Evolutionary conservation across 75 land plant genomes (phyloP), one percentile per base, ranked within the genome.

Genomic region (Pseudotsuga menziesii): DNA sequence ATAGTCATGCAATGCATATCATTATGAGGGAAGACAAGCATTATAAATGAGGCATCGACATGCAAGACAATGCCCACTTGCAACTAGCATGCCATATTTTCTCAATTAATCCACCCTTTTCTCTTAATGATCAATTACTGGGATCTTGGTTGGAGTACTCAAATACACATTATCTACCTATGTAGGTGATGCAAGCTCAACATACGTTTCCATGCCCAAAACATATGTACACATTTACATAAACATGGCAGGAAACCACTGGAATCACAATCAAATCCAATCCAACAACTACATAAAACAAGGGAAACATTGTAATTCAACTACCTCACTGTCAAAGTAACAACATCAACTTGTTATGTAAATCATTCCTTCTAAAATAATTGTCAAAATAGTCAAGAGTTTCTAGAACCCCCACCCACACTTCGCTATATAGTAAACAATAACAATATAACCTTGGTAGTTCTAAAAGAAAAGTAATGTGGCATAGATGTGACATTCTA

Each of bases 41-140:
- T 69, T n/a, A 61, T 61, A 69, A 69, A 41, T 22, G 39, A 69
- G 25, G 41, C 52, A 41, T 69, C 41, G 16, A 48, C 12, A 41
- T 41, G 72, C 39, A 69, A 69, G 20, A 48, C 14, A 69, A 39
- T 56, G 8, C 57, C 35, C 27, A 91, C 93, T 91, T 78, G 89
- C 86, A 84, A 88, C 93, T 29, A 91, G 89, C 66, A 91, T 71
- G 16, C 93, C 93, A 57, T 86, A 87, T 67, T 91, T 91, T 29
- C 87, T 78, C 66, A 91, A 74, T 32, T 80, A 88, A 64, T 80
- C 74, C 4, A 90, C 86, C 64, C 90, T 83, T 75, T 90, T 90
- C 84, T 90, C 88, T 79, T 84, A 89, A 69, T 91, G 93, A 77
- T 88, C 93, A 32, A 91, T 78, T 6, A 88, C 79, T 8, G 89